A percentile compares a stretch with the other conserved stretches of the same genome.
phyloP scores from a whole-genome alignment of 345 rosid genomes.

The Hirschfeldia incana region DNA sequence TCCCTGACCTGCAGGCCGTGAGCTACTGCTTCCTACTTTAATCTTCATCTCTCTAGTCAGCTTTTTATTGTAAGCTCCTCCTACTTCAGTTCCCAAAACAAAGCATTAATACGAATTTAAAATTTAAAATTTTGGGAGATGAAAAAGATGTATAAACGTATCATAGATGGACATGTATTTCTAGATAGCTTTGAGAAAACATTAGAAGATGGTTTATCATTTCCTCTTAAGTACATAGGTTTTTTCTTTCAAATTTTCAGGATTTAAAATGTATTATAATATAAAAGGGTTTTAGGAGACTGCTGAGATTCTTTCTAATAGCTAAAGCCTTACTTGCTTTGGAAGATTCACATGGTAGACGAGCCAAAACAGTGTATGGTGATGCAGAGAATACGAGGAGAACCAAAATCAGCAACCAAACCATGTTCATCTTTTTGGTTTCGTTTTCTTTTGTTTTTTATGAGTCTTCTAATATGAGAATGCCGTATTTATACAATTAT shows the following conservation, averaged over 20 bases:
- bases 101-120: background rate
- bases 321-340: background rate
- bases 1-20: background rate
- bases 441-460: background rate
- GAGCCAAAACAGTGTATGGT: background rate
- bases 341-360: background rate
- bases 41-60: background rate
- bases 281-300: background rate
- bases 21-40: background rate
- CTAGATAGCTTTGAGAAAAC: background rate
- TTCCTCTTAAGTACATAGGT: background rate
- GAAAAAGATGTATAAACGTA: background rate
- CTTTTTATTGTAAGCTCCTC: background rate
- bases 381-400: background rate
- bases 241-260: too few relatives aligned
- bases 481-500: background rate
- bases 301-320: background rate
- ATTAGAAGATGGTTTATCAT: background rate
- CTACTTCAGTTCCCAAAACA: background rate
- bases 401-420: background rate
- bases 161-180: background rate
- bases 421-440: background rate
- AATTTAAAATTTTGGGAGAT: background rate
- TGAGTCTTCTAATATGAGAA: background rate
- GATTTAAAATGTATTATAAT: too few relatives aligned